Evolutionary conservation across 345 rosid genomes (phyloP), one percentile per base, ranked within the genome.

Genomic region (Eutrema heterophyllum): DNA sequence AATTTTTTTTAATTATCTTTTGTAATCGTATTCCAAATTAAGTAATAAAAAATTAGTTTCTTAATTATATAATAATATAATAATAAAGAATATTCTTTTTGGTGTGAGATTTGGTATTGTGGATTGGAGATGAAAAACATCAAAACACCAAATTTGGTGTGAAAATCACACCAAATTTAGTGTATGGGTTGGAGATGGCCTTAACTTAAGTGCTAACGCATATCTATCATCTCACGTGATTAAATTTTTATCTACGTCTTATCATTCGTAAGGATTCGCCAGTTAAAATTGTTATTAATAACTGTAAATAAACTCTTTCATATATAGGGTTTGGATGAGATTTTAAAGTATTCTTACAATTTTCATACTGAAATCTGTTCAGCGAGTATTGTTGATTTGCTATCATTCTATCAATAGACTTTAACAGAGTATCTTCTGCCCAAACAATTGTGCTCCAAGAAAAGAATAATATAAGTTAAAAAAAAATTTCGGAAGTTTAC

Each of bases 401-500:
- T 30, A 46, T 56, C 15, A 27, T 40, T 24, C 43, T 30, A 46
- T 56, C 15, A 27, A 11, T 48, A 58, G 45, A 67, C 78, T 57
- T 57, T 58, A 32, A 7, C 14, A 48, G 48, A 32, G 41, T 70
- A 68, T 68, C 49, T 53, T 61, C 40, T 27, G 18, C 26, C 26
- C 44, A 52, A 75, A 68, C 44, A 68, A 33, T 52, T 68, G 61
- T 68, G 64, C 43, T 75, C 32, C 58, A 75, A 53, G 74, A 75
- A 75, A 75, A 68, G 74, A 75, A 68, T 46, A 75, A 32, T 9
- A 26, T 11, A 50, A 30, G 11, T 52, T 50, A 5, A 52, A 39
- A 5, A 29, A 58, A 3, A 29, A 30, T 5, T 0, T 0, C 10
- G 8, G 15, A 26, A 57, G 21, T 33, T 60, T 4, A 5, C 9